Base-by-base conservation (phyloP, 2,329 filamentous ascomycete species). In the Curvularia sp. region DNA sequence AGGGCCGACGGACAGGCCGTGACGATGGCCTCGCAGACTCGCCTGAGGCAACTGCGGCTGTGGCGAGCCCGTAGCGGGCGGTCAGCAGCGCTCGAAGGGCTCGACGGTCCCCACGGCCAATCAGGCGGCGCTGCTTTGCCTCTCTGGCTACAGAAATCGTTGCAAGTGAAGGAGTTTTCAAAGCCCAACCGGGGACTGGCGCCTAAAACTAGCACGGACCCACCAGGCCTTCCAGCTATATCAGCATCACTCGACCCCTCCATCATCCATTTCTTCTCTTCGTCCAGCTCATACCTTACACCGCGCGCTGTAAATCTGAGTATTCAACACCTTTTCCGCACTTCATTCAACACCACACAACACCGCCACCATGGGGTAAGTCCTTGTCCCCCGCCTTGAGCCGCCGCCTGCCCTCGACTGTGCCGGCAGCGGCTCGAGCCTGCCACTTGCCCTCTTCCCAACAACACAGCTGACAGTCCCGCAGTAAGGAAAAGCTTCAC, bases 401-500 rank as follows among this genome's bases (percentile, higher is more conserved):
- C 55, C 13, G 19, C 19, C 34, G 45, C 0, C 5, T 39, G 15
- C 55, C 34, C 60, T 64, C 53, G 18, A 45, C 36, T 36, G 34
- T 42, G 52, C 34, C 45, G 8, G n/a, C 28, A 27, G 30, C 39
- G 46, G 32, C 32, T 43, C 47, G 18, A 27, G 52, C 32, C n/a
- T 41, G 50, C 52, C 34, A 45, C 52, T 5, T 13, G 30, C 41
- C 25, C 10, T 30, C 10, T 7, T 8, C 2, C 49, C 36, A 46
- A 54, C 63, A 68, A 38, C 30, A 18, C 51, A 58, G 62, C 78
- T 80, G 69, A 81, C 74, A 42, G 25, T 8, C 28, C 45, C 69
- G 75, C 79, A 94, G 93, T 91, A 98, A 97, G 79, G 91, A 94
- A 71, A 96, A 96, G 90, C 84, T 82, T 84, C 94, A 98, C 84